Conservation (phyloP, 305 asterid genomes). For the Solanum hybrid region DNA sequence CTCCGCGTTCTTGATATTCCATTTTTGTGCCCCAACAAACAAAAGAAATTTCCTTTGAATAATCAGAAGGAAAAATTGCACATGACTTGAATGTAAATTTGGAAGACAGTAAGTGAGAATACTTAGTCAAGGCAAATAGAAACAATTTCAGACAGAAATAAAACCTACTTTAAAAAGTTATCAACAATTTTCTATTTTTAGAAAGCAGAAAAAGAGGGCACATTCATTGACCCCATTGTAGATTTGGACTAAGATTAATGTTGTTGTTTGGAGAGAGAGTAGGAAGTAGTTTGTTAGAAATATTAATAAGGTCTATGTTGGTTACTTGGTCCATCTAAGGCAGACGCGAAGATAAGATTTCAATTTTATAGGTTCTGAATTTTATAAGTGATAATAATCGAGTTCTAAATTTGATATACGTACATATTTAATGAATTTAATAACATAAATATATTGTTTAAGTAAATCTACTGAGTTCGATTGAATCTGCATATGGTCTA, state of each 20-base stretch:
- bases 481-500: rapidly evolving
- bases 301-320: not conserved
- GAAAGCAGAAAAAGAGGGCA: not conserved
- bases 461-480: not conserved
- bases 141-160: not conserved
- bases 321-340: not conserved
- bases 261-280: not conserved
- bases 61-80: not conserved
- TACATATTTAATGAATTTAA: not conserved
- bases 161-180: not conserved
- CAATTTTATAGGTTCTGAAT: not conserved
- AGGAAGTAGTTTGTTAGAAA: not conserved
- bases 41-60: not conserved
- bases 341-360: not conserved
- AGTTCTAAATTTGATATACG: rapidly evolving
- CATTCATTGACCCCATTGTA: not conserved
- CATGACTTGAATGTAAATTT: not conserved
- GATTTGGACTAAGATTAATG: not conserved
- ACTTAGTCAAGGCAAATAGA: not conserved
- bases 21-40: not conserved
- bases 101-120: not conserved
- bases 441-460: not conserved
- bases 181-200: slow-evolving; percentile 1
- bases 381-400: not conserved
- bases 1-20: not conserved